Base-by-base conservation (phyloP, 345 rosid species). In the Acer campestre region DNA sequence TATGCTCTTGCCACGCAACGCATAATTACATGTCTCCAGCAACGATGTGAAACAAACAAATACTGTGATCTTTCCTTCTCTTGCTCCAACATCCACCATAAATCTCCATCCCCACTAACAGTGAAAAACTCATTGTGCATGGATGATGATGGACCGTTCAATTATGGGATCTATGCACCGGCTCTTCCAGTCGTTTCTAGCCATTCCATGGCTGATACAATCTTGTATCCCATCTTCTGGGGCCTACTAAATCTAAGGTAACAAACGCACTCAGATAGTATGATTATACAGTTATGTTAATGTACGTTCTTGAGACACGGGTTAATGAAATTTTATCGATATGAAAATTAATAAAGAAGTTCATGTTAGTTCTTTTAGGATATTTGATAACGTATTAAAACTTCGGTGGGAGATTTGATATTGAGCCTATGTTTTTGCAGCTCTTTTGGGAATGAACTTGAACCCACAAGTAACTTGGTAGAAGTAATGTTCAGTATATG, bases 151-250 rank as follows among this genome's bases (percentile, higher is more conserved):
- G 98, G 98, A 25, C 89, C 92, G 1, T 91, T 87, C 82, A 75
- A 75, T 0, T 94, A 86, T 70, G 98, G 98, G 67, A 91, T 93
- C 79, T 93, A 94, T 59, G 75, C 80, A 68, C 84, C 87, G 74
- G 98, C 97, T 65, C 93, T 93, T 80, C 97, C 97, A 0, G 97
- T 93, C 77, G 86, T 94, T 76, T 90, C 97, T 7, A 94, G 97
- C 84, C 86, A 93, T 79, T 93, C 98, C 71, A 77, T 89, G 18
- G 93, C 92, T 8, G 95, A 89, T 80, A 93, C 89, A 83, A 86
- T 91, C 61, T 94, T 93, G 42, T 91, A 94, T 77, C 98, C 97
- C 62, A 93, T 94, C 42, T 93, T 94, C 78, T 94, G 98, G 98
- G 98, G 98, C 0, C 74, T 94, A 38, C 82, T 94, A 92, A 91